These are phyloP conservation scores for Uncinocarpus reesii DNA, from an alignment of 2,329 filamentous ascomycete species.

Conservation along the genomic window DNA sequence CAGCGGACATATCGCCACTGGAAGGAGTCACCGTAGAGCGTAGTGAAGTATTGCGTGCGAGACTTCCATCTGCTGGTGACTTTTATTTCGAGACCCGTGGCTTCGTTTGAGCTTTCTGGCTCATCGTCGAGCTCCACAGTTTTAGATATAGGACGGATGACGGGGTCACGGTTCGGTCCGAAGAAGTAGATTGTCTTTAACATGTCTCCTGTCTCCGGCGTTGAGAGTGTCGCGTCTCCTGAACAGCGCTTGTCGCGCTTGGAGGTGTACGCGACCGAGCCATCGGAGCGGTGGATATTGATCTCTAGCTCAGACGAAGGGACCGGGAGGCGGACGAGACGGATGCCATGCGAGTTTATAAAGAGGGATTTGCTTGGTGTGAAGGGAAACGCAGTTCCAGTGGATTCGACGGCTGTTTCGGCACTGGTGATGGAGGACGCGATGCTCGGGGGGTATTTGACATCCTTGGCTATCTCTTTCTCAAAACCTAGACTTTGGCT, in stretches of 20 bases:
- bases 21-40: conserved; percentile 41
- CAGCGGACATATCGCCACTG: conserved; percentile 48
- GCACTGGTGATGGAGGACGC: conserved; percentile 11
- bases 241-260: conserved; percentile 41
- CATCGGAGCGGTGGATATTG: conserved; percentile 27
- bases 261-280: conserved; percentile 43
- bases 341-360: conserved; percentile 25
- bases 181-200: conserved; percentile 50
- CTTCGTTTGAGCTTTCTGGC: conserved; percentile 13
- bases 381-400: conserved; percentile 1
- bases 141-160: conserved; percentile 28
- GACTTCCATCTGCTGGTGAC: conserved; percentile 37
- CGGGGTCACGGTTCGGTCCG: conserved; percentile 45
- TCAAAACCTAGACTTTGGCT: background rate
- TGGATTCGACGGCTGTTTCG: conserved; percentile 9
- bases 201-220: conserved; percentile 28
- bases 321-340: conserved; percentile 26
- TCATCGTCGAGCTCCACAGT: background rate
- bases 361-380: conserved; percentile 16
- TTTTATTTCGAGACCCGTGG: conserved; percentile 23
- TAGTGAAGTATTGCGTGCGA: conserved; percentile 40
- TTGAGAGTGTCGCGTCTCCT: conserved; percentile 41
- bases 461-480: background rate
- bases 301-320: conserved; percentile 32
- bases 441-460: background rate